These are phyloP conservation scores for Glebionis coronaria DNA, from an alignment of 129 eudicot genomes.

Conservation along the genomic window DNA sequence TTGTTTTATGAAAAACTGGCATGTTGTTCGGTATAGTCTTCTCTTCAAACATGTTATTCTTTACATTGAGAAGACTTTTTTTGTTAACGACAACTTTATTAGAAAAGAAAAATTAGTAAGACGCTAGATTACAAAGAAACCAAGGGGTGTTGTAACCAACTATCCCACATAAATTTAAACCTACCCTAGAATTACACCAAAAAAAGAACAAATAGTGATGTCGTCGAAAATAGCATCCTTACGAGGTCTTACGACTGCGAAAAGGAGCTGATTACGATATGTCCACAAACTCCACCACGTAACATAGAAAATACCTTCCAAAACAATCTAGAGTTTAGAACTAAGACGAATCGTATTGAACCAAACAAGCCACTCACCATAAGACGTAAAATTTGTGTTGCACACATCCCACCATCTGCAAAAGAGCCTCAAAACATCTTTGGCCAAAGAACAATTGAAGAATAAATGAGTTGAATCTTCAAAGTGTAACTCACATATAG, in stretches of 20 bases:
- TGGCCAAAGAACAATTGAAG: not conserved
- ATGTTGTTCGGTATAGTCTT: no score
- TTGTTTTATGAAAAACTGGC: no score
- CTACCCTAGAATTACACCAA: not conserved
- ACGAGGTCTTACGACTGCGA: not conserved
- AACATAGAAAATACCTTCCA: not conserved
- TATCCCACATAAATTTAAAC: not conserved
- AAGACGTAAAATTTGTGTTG: not conserved
- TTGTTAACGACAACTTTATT: not conserved
- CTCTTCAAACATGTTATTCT: no score
- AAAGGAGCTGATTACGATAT: not conserved
- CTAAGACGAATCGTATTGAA: not conserved
- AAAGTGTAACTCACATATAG: not conserved
- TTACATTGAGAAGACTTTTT: no score
- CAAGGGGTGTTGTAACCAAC: not conserved
- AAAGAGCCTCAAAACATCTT: not conserved
- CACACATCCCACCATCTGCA: not conserved
- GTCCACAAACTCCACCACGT: not conserved
- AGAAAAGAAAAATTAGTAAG: not conserved
- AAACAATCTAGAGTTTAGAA: no score
- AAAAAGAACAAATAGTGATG: not conserved
- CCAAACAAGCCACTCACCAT: not conserved
- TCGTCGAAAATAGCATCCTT: not conserved
- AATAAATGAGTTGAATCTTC: not conserved
- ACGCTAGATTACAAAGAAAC: not conserved